Evolutionary conservation across 2,329 filamentous ascomycete genomes (phyloP).

Genomic region (Zasmidium cellare): DNA sequence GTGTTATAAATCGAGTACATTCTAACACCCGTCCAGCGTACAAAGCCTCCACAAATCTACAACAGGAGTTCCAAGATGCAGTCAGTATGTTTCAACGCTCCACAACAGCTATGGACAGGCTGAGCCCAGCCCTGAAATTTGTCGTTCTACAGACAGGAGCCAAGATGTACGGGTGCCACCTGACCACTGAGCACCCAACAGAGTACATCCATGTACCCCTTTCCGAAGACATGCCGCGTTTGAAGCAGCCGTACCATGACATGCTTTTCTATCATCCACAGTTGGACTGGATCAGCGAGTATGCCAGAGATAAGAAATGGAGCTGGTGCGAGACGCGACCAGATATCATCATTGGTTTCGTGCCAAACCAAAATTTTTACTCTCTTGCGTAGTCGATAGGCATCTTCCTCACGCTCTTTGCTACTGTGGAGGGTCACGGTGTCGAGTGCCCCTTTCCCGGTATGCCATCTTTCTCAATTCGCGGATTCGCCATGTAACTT

Average conservation of each 20-base stretch:
- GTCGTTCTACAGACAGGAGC: constrained; percentile 39
- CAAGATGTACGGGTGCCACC: constrained; percentile 45
- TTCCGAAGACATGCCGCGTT: constrained; percentile 31
- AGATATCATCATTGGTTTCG: constrained; percentile 35
- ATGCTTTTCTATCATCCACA: constrained; percentile 40
- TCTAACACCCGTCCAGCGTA: constrained; percentile 32
- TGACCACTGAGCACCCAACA: constrained; percentile 41
- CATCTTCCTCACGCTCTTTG: constrained; percentile 36
- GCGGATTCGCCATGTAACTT: not conserved
- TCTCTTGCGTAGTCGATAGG: constrained; percentile 34
- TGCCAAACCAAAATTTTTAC: constrained; percentile 39
- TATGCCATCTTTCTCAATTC: constrained; percentile 1
- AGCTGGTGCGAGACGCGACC: constrained; percentile 36
- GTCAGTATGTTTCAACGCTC: constrained; percentile 45
- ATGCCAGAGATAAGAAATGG: constrained; percentile 36
- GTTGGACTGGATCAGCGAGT: constrained; percentile 36
- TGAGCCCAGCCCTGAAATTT: constrained; percentile 41
- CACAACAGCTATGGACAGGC: constrained; percentile 37
- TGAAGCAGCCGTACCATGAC: constrained; percentile 31
- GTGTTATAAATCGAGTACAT: not conserved
- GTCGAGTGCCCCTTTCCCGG: constrained; percentile 39
- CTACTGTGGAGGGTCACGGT: constrained; percentile 36
- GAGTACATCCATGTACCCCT: constrained; percentile 38
- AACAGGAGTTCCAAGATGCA: constrained; percentile 42
- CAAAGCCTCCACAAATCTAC: constrained; percentile 42